These are phyloP conservation scores for Taphrina betulina DNA, from an alignment of 1,139 yeast species.

Conservation along the genomic window DNA sequence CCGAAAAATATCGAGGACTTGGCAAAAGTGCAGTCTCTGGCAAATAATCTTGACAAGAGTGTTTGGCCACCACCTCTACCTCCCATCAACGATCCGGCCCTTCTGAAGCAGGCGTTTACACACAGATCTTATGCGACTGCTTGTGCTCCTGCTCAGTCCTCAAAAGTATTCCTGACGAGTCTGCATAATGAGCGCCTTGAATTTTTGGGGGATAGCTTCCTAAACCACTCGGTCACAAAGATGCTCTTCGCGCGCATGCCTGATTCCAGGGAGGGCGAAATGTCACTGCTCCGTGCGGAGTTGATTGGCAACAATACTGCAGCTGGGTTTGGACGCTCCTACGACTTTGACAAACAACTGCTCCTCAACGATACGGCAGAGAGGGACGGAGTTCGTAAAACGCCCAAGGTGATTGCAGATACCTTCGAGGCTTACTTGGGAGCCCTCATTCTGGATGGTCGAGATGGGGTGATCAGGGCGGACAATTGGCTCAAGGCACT, in stretches of 20 bases:
- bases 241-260: conserved; percentile 68
- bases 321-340: conserved; percentile 66
- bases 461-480: conserved; percentile 45
- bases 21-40: not conserved
- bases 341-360: conserved; percentile 66
- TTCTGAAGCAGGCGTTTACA: conserved; percentile 71
- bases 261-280: conserved; percentile 72
- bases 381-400: conserved; percentile 36
- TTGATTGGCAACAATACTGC: conserved; percentile 74
- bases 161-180: conserved; percentile 22
- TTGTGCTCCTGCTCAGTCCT: conserved; percentile 21
- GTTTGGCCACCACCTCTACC: conserved; percentile 67
- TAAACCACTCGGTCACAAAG: conserved; percentile 70
- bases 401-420: conserved; percentile 63
- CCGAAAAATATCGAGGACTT: too few relatives aligned
- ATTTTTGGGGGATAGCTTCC: conserved; percentile 86
- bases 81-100: conserved; percentile 56
- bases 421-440: conserved; percentile 90
- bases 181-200: conserved; percentile 84
- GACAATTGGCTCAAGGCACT: conserved; percentile 61
- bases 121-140: conserved; percentile 65
- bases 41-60: not conserved
- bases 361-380: conserved; percentile 51
- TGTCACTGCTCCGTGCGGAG: conserved; percentile 67
- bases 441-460: conserved; percentile 65